Evolutionary conservation across 1,139 yeast genomes (phyloP).

Genomic region (Waltiozyma solani): DNA sequence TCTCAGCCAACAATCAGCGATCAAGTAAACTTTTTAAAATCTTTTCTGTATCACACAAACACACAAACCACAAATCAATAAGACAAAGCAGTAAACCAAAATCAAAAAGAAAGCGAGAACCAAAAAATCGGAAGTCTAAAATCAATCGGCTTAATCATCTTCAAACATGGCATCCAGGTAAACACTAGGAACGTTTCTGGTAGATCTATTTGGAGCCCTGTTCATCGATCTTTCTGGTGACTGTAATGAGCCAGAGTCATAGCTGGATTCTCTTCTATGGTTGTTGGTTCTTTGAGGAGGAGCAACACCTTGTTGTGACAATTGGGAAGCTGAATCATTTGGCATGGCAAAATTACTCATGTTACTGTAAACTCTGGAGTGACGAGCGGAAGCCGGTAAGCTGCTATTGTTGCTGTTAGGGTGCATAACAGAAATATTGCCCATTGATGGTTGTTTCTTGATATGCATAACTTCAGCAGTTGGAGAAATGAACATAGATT

Average conservation of each 20-base stretch:
- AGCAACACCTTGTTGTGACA: background rate
- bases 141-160: no score
- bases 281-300: constrained; percentile 4
- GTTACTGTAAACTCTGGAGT: background rate
- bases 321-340: background rate
- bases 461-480: constrained; percentile 62
- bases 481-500: constrained; percentile 60
- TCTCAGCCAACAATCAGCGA: no score
- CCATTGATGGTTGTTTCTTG: constrained; percentile 9
- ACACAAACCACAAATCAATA: no score
- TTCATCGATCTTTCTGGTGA: constrained; percentile 12
- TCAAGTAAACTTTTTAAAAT: no score
- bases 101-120: no score
- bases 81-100: no score
- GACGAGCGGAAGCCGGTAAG: background rate
- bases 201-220: constrained; percentile 11
- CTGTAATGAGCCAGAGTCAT: constrained; percentile 7
- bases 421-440: background rate
- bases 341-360: background rate
- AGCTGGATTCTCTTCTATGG: constrained; percentile 9
- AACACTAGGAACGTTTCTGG: constrained; percentile 40
- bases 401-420: background rate
- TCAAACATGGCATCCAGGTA: constrained; percentile 49
- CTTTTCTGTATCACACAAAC: no score
- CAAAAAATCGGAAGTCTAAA: no score